These are phyloP conservation scores for Lactarius sp. DNA, from an alignment of 768 basidiomycete genomes.

Conservation along the genomic window DNA sequence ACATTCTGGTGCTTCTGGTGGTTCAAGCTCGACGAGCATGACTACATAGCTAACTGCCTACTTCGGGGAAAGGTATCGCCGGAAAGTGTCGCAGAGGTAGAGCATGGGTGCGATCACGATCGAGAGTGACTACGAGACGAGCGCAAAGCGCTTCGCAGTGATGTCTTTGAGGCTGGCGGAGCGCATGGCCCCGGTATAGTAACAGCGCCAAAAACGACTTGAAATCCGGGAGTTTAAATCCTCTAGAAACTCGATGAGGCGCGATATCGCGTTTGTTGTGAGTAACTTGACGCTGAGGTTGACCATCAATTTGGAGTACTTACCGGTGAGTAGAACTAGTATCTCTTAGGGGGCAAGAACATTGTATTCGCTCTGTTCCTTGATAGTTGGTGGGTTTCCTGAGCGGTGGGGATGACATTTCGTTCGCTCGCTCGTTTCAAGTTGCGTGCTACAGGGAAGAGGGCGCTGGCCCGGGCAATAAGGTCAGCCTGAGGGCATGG, in stretches of 20 bases:
- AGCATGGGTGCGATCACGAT: constrained; percentile 93
- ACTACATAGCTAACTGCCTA: constrained; percentile 58
- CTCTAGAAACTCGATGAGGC: constrained; percentile 92
- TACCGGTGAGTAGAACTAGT: constrained; percentile 64
- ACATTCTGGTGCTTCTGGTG: constrained; percentile 99
- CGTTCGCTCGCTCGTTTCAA: constrained; percentile 21
- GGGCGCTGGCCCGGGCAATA: neutral
- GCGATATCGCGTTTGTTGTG: constrained; percentile 92
- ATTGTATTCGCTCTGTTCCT: constrained; percentile 81
- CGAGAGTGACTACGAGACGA: constrained; percentile 94
- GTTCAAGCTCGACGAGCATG: constrained; percentile 98
- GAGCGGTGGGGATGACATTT: constrained; percentile 21
- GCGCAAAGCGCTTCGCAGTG: constrained; percentile 93
- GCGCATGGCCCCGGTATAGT: constrained; percentile 77
- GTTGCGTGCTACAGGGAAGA: constrained; percentile 19
- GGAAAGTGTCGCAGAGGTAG: constrained; percentile 91
- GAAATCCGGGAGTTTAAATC: constrained; percentile 98
- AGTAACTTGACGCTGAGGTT: constrained; percentile 68
- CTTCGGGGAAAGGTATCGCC: constrained; percentile 88
- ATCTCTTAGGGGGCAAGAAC: constrained; percentile 82
- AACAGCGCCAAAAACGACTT: constrained; percentile 88
- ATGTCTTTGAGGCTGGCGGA: constrained; percentile 97
- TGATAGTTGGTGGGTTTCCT: constrained; percentile 58
- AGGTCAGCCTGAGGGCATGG: too few species aligned
- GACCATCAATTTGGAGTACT: constrained; percentile 78